Evolutionary conservation across 495 filamentous ascomycete species (phyloP).

Genomic region (Clavariopsis aquatica): DNA sequence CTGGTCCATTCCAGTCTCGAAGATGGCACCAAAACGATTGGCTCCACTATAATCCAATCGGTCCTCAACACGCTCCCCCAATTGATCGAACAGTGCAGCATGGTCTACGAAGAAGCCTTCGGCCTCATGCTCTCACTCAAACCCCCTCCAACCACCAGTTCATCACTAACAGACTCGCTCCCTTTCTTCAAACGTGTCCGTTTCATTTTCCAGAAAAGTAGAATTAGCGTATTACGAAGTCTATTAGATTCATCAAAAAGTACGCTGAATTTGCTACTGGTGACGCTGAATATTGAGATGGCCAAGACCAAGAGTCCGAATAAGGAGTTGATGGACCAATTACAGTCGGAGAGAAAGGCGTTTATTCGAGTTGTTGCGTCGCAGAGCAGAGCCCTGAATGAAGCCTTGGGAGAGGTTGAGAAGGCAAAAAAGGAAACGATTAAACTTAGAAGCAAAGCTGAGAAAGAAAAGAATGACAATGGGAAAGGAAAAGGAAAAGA

Average conservation of each 20-base stretch:
- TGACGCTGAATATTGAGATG: constrained; percentile 17
- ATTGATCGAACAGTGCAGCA: constrained; percentile 12
- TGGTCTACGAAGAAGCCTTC: constrained; percentile 6
- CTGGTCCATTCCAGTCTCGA: constrained; percentile 5
- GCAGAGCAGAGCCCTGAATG: constrained; percentile 2
- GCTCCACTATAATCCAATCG: not conserved
- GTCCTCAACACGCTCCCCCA: constrained; percentile 8
- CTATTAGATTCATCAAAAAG: constrained; percentile 13
- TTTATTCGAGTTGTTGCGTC: constrained; percentile 16
- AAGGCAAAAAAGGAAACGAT: constrained; percentile 13
- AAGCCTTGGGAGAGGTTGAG: constrained; percentile 13
- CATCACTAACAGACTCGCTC: constrained; percentile 1
- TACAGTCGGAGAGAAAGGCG: constrained; percentile 14
- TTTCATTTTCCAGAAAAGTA: constrained; percentile 22
- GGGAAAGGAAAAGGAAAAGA: constrained; percentile 5
- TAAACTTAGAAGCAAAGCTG: constrained; percentile 10
- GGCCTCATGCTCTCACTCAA: constrained; percentile 8
- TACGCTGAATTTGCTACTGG: constrained; percentile 11
- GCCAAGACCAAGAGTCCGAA: constrained; percentile 2
- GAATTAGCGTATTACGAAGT: constrained; percentile 4
- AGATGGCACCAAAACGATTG: not conserved
- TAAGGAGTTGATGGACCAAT: constrained; percentile 11
- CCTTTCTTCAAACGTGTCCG: constrained; percentile 14
- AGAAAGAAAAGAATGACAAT: constrained; percentile 9
- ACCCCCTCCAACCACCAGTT: not conserved